These are phyloP conservation scores for Choiromyces venosus DNA, from an alignment of 495 filamentous ascomycete genomes.

Conservation along the genomic window DNA sequence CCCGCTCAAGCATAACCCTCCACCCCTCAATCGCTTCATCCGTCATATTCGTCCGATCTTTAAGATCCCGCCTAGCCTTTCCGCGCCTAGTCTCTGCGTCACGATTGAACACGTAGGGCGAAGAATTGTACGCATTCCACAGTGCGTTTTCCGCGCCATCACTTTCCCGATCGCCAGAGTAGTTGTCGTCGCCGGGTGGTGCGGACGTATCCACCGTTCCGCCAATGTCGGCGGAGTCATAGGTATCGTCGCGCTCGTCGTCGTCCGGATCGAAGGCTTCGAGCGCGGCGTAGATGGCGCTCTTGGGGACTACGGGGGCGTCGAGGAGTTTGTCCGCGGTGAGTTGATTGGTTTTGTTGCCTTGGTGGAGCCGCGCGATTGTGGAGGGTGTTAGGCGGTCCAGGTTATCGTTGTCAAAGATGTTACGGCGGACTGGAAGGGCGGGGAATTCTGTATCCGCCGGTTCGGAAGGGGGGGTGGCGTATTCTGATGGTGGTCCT, in stretches of 20 bases:
- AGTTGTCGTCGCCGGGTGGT: constrained; percentile 43
- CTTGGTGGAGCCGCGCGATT: constrained; percentile 62
- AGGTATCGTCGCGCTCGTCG: constrained; percentile 96
- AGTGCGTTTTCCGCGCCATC: constrained; percentile 51
- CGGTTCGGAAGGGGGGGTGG: constrained; percentile 27
- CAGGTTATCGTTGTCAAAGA: constrained; percentile 75
- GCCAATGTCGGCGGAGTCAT: constrained; percentile 85
- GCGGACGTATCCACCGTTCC: constrained; percentile 65
- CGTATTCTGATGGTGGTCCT: constrained; percentile 44
- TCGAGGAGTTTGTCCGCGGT: constrained; percentile 61
- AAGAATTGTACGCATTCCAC: constrained; percentile 61
- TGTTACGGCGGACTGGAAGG: constrained; percentile 54
- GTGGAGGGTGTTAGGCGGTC: constrained; percentile 61
- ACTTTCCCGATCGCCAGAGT: constrained; percentile 44
- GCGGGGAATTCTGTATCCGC: constrained; percentile 5
- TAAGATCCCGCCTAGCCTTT: constrained; percentile 57
- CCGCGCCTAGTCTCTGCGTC: constrained; percentile 63
- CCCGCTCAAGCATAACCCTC: constrained; percentile 73
- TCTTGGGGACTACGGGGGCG: constrained; percentile 60
- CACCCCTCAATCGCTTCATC: constrained; percentile 95
- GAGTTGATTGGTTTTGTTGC: constrained; percentile 57
- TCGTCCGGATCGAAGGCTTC: constrained; percentile 89
- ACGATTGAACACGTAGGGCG: constrained; percentile 60
- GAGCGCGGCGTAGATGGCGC: constrained; percentile 83
- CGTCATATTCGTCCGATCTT: constrained; percentile 74